Evolutionary conservation across 2,329 filamentous ascomycete species (phyloP).

Genomic region (Leptographium lundbergii): DNA sequence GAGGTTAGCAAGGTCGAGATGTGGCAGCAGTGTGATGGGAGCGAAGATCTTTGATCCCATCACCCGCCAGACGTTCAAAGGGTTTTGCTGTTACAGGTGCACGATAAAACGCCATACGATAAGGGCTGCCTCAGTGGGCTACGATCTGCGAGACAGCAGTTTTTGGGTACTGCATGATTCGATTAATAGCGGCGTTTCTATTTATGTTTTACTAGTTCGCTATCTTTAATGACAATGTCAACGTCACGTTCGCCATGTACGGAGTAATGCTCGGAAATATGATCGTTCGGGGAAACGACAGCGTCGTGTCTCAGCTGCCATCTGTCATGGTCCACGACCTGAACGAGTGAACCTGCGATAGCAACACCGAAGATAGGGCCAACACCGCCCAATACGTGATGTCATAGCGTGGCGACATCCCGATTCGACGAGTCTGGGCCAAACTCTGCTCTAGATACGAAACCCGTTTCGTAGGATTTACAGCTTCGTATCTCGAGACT

Average conservation of each 20-base stretch:
- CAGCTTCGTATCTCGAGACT: background rate
- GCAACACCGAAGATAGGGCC: background rate
- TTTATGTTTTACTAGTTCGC: background rate
- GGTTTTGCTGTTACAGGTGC: background rate
- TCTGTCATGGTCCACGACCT: background rate
- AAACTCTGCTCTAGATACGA: background rate
- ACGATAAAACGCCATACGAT: background rate
- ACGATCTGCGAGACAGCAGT: background rate
- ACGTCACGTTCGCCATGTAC: background rate
- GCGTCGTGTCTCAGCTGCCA: background rate
- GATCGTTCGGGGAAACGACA: background rate
- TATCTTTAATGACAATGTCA: background rate
- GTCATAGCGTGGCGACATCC: background rate
- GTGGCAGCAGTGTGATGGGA: slow-evolving; percentile 54
- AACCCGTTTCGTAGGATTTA: background rate
- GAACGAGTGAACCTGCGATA: background rate
- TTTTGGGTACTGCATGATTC: background rate
- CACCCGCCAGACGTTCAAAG: background rate
- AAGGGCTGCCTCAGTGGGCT: background rate
- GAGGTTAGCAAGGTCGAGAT: slow-evolving; percentile 58
- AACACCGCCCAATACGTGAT: background rate
- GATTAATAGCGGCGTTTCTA: background rate
- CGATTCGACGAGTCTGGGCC: background rate
- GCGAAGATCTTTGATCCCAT: slow-evolving; percentile 32
- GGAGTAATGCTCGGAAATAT: background rate